Evolutionary conservation across 305 asterid species (phyloP), one percentile per base, ranked within the genome.

Genomic region (Solanum hybrid): DNA sequence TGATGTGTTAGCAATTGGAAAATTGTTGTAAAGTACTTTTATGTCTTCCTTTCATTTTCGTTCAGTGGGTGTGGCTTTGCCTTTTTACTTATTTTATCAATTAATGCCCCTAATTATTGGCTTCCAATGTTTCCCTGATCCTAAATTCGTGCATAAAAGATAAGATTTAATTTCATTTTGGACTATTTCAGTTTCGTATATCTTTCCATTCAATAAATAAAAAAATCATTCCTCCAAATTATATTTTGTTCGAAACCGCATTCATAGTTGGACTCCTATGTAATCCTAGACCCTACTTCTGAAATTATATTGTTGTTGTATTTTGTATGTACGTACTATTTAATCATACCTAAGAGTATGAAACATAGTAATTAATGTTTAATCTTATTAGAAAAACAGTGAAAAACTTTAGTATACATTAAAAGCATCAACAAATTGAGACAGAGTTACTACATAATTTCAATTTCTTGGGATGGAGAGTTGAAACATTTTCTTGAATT

Each of bases 21-120:
- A 91, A 92, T 85, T 92, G 93, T 88, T 90, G 91, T 86, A 92
- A 95, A 94, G 96, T 92, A 91, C 95, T 92, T 94, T 90, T 91
- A 84, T 89, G 95, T 92, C 39, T 93, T 93, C 94, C 97, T 95
- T 95, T 95, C 94, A 92, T 93, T 95, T 94, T 94, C 92, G 79
- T 89, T 94, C 91, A 57, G 85, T 93, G 93, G 90, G 90, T 90
- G 93, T 90, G 88, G 89, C 91, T 86, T 88, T 92, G 91, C 93
- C 71, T 74, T 94, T 94, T 94, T 89, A 75, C 83, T 88, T 93
- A 57, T 64, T 92, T 92, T 89, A 91, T 87, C 82, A 86, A 31
- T 33, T 35, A 57, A 57, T 22, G 31, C 76, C 88, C 75, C 75
- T 22, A 57, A 85, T 85, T 85, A 85, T 85, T 85, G 76, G 22